Evolutionary conservation across 2,329 filamentous ascomycete species (phyloP).

Genomic region (Xylariaceae sp.): DNA sequence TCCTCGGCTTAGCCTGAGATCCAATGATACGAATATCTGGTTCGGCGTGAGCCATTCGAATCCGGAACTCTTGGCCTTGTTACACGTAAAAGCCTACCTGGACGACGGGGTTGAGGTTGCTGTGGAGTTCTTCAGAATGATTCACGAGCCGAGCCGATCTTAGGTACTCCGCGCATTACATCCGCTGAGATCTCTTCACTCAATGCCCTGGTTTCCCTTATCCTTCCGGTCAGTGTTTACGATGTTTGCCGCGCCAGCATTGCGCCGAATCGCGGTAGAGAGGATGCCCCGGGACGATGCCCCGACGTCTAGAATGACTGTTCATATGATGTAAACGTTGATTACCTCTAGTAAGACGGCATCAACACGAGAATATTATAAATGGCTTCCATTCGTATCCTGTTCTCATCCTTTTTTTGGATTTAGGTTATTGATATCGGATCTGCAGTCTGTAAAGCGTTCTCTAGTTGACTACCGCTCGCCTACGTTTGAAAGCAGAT

Average conservation of each 20-base stretch:
- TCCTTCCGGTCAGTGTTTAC: conserved; percentile 55
- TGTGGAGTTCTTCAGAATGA: too few relatives aligned
- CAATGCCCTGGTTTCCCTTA: conserved; percentile 48
- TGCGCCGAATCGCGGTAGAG: conserved; percentile 47
- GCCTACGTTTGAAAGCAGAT: not conserved
- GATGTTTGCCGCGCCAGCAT: conserved; percentile 46
- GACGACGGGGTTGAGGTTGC: conserved; percentile 34
- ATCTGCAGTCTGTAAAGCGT: not conserved
- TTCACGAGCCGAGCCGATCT: too few relatives aligned
- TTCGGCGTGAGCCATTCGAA: conserved; percentile 38
- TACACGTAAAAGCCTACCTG: conserved; percentile 27
- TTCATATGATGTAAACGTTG: too few relatives aligned
- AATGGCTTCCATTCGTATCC: too few relatives aligned
- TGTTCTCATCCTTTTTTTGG: too few relatives aligned
- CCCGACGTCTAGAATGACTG: too few relatives aligned
- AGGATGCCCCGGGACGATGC: too few relatives aligned
- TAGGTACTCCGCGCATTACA: too few relatives aligned
- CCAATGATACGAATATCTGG: conserved; percentile 38
- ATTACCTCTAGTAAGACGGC: too few relatives aligned
- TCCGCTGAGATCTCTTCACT: conserved; percentile 51
- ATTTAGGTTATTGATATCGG: not conserved
- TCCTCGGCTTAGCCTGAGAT: conserved; percentile 46
- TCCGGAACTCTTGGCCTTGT: conserved; percentile 40
- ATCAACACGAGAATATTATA: too few relatives aligned
- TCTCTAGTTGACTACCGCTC: not conserved